A percentile compares a stretch with the other conserved stretches of the same genome.
Conservation (phyloP, 345 rosid genomes). For the Linum lewisii region DNA sequence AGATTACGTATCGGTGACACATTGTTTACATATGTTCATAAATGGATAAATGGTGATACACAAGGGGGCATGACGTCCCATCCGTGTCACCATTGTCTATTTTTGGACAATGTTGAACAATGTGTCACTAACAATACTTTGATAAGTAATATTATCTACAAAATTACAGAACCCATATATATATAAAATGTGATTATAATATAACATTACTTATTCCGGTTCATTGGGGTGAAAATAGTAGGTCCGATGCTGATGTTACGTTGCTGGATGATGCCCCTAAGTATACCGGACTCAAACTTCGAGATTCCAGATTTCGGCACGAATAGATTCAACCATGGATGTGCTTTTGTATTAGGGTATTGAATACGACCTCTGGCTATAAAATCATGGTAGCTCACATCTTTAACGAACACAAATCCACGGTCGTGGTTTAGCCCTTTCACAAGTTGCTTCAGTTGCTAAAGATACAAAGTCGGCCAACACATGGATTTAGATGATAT, state of each 20-base stretch:
- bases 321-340: conserved; percentile 26
- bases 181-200: too few relatives aligned
- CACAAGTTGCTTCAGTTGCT: conserved; percentile 6
- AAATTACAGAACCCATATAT: too few relatives aligned
- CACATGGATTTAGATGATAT: not conserved
- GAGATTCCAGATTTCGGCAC: conserved; percentile 15
- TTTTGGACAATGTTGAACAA: too few relatives aligned
- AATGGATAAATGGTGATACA: too few relatives aligned
- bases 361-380: conserved; percentile 11
- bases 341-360: not conserved
- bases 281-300: conserved; percentile 8
- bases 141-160: too few relatives aligned
- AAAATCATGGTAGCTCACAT: conserved; percentile 11
- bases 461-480: not conserved
- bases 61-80: too few relatives aligned
- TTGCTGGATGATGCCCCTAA: conserved; percentile 17
- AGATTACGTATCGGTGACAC: too few relatives aligned
- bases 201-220: conserved; percentile 11
- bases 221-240: conserved; percentile 19
- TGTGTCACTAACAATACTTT: too few relatives aligned
- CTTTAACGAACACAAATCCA: not conserved
- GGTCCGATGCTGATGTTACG: conserved; percentile 16
- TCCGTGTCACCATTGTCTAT: too few relatives aligned
- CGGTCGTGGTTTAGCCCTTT: not conserved
- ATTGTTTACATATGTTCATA: too few relatives aligned